Evolutionary conservation across 257 asterid species (phyloP), one percentile per base, ranked within the genome.

Genomic region (Jacaranda mimosifolia): DNA sequence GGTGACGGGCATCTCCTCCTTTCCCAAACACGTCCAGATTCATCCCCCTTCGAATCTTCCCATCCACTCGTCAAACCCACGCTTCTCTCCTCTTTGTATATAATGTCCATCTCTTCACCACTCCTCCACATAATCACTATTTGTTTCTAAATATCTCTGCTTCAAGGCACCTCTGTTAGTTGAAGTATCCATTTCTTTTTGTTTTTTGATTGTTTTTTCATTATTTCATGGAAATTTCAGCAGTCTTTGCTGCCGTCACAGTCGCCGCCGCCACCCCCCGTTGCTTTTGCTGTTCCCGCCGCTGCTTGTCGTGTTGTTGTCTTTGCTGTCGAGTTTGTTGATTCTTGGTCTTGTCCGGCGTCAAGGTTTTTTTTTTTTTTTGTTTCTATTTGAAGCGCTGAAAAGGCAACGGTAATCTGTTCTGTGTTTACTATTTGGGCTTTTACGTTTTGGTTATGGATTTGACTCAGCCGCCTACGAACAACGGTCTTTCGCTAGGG

Each of bases 401-500:
- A 51, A 52, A 43, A 51, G 73, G 68, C 63, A 26, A 26, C 26
- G 18, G 14, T 52, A 53, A 49, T 10, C 71, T 38, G 57, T 60
- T 46, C 52, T 26, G n/a, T 42, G 48, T 14, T 75, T 46, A 58
- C 21, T 56, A 12, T 40, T 64, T 42, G 35, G 35, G 56, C 43
- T 68, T 65, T 51, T 40, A 11, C 14, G 39, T 63, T 70, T 51
- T 58, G 63, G 7, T 72, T 59, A 92, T 90, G 97, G 95, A 91
- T 86, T 80, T 92, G 81, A 83, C 89, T 17, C 92, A 88, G 26
- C 45, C 86, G 42, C 85, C 89, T 68, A 40, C 88, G 78, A 85
- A 81, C 79, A 85, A 71, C 49, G 83, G 78, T 39, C 80, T 89
- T 7, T 87, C 97, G 39, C 67, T 92, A 74, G 92, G 94, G 81